Conservation (phyloP, 2,329 filamentous ascomycete species). For the Alternaria incomplexa region DNA sequence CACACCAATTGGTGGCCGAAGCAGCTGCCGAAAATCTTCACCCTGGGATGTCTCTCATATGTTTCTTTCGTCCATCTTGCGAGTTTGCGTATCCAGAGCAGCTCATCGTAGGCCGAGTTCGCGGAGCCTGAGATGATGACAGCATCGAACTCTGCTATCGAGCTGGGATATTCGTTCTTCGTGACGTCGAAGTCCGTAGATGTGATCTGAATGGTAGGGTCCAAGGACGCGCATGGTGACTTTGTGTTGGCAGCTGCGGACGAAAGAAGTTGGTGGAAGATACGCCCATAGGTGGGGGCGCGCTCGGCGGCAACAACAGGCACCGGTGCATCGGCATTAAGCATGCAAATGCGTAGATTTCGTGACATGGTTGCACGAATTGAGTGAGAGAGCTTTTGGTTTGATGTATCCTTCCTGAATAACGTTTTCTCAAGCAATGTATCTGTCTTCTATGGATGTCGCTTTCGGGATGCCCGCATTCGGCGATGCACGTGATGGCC, state of each 20-base stretch:
- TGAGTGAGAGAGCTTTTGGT: neutral
- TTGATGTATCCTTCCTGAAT: neutral
- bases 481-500: conserved; percentile 5
- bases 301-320: conserved; percentile 23
- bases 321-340: conserved; percentile 42
- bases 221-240: neutral
- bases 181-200: conserved; percentile 48
- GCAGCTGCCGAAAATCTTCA: conserved; percentile 54
- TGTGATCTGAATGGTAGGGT: conserved; percentile 13
- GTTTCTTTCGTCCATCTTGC: conserved; percentile 39
- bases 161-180: conserved; percentile 43
- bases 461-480: neutral
- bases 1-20: conserved; percentile 54
- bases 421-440: neutral
- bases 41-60: conserved; percentile 34
- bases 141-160: conserved; percentile 40
- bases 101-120: conserved; percentile 37
- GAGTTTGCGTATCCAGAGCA: conserved; percentile 33
- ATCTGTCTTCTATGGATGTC: neutral
- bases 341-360: conserved; percentile 28
- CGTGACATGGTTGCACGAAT: neutral
- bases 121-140: conserved; percentile 51
- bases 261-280: conserved; percentile 36
- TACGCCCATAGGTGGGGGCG: conserved; percentile 34
- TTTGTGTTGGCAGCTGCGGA: conserved; percentile 17